phyloP scores from a whole-genome alignment of 2,329 filamentous ascomycete genomes.

The Cercospora janseana region DNA sequence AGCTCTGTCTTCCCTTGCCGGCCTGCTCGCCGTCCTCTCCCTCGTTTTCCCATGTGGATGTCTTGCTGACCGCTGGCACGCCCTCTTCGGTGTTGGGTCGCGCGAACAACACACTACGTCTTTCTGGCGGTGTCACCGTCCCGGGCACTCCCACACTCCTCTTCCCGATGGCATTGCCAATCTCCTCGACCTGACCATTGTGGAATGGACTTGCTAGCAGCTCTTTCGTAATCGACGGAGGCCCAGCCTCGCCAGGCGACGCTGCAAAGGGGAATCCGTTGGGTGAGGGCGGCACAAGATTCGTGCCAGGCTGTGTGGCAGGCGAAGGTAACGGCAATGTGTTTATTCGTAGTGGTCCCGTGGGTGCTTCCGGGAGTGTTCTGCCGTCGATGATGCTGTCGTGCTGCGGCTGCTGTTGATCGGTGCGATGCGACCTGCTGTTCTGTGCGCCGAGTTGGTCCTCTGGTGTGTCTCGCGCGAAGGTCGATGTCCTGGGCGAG shows the following conservation, averaged over 20 bases:
- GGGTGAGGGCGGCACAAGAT: constrained; percentile 21
- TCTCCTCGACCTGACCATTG: constrained; percentile 9
- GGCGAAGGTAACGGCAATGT: neutral
- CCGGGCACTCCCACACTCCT: constrained; percentile 4
- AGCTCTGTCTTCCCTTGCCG: constrained; percentile 27
- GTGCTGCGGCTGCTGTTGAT: neutral
- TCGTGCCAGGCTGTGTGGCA: constrained; percentile 8
- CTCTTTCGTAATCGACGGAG: constrained; percentile 25
- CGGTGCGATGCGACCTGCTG: neutral
- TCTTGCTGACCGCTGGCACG: constrained; percentile 28
- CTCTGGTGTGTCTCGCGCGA: neutral
- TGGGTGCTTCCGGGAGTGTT: constrained; percentile 13
- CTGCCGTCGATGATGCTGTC: constrained; percentile 15
- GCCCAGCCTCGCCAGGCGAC: constrained; percentile 23
- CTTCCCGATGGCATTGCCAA: neutral
- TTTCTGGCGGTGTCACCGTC: constrained; percentile 28
- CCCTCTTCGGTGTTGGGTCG: constrained; percentile 24
- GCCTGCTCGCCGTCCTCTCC: constrained; percentile 24
- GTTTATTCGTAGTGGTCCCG: constrained; percentile 10
- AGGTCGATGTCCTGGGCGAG: neutral
- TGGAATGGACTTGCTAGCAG: constrained; percentile 5
- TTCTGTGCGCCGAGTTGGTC: neutral
- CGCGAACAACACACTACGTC: constrained; percentile 35
- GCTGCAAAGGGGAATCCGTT: constrained; percentile 27
- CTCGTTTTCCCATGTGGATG: constrained; percentile 31